These are phyloP conservation scores for Fagopyrum tataricum DNA, from an alignment of 148 eudicot genomes.

Conservation along the genomic window DNA sequence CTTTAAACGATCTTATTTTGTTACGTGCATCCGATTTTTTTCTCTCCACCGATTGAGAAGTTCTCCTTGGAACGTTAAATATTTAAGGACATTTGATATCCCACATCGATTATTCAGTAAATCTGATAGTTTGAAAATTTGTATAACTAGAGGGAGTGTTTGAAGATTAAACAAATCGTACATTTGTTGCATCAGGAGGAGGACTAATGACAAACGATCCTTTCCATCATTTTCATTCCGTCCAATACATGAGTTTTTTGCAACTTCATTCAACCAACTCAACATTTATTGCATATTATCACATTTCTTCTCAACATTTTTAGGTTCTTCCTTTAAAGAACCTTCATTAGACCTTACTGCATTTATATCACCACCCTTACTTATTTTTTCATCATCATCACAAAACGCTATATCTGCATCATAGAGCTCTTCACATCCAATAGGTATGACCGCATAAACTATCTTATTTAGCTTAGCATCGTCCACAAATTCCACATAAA, in stretches of 20 bases:
- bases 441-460: neutral
- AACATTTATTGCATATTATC: constrained; percentile 40
- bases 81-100: too few species aligned
- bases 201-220: constrained; percentile 36
- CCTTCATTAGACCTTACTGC: constrained; percentile 2
- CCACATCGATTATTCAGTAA: too few species aligned
- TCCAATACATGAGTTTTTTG: constrained; percentile 38
- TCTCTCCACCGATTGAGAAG: too few species aligned
- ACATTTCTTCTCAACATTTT: constrained; percentile 55
- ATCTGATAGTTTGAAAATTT: too few species aligned
- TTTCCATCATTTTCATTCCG: constrained; percentile 31
- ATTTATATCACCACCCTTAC: neutral
- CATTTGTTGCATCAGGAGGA: too few species aligned
- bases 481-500: neutral
- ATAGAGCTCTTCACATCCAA: constrained; percentile 16
- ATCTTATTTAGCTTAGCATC: too few species aligned
- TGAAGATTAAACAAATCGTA: too few species aligned
- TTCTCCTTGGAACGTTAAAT: too few species aligned
- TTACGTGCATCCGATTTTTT: too few species aligned
- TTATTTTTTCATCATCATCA: constrained; percentile 26
- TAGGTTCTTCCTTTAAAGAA: too few species aligned
- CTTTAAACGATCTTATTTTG: too few species aligned
- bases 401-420: constrained; percentile 10
- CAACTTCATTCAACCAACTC: constrained; percentile 50
- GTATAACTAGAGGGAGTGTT: too few species aligned